Conservation (phyloP, 805 yeast species). For the Sungouiozyma intestinalis region DNA sequence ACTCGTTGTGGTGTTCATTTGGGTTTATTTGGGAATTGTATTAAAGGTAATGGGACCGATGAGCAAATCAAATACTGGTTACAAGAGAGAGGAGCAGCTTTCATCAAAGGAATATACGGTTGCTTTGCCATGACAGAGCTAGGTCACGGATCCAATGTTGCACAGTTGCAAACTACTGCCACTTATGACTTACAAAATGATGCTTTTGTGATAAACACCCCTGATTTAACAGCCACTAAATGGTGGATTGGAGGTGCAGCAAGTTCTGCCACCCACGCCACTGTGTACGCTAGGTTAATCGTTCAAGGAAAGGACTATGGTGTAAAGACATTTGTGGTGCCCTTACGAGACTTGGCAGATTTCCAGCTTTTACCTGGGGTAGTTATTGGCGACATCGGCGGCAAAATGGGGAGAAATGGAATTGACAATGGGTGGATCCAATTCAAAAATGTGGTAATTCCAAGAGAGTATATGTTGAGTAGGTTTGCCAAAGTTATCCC, state of each 20-base stretch:
- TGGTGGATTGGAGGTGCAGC: slow-evolving; percentile 99
- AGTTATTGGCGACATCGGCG: slow-evolving; percentile 83
- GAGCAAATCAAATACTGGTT: slow-evolving; percentile 83
- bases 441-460: slow-evolving; percentile 72
- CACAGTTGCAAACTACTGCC: slow-evolving; percentile 89
- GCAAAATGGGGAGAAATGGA: slow-evolving; percentile 93
- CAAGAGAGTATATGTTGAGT: slow-evolving; percentile 72
- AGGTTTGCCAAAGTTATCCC: slow-evolving; percentile 63
- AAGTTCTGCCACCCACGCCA: slow-evolving; percentile 80
- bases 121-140: slow-evolving; percentile 91
- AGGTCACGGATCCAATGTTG: slow-evolving; percentile 91
- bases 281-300: slow-evolving; percentile 75
- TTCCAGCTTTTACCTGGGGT: slow-evolving; percentile 73
- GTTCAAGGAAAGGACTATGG: slow-evolving; percentile 83
- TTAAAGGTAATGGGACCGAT: slow-evolving; percentile 80
- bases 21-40: slow-evolving; percentile 72
- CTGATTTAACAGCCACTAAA: slow-evolving; percentile 85
- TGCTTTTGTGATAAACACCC: slow-evolving; percentile 70
- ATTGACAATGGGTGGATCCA: slow-evolving; percentile 97
- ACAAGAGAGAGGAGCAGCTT: slow-evolving; percentile 50
- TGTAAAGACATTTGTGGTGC: slow-evolving; percentile 86
- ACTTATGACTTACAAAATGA: slow-evolving; percentile 56
- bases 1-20: slow-evolving; percentile 84
- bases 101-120: slow-evolving; percentile 58
- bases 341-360: slow-evolving; percentile 57